phyloP scores from a whole-genome alignment of 352 stramenopile species.

The Globisporangium uncinulatum region DNA sequence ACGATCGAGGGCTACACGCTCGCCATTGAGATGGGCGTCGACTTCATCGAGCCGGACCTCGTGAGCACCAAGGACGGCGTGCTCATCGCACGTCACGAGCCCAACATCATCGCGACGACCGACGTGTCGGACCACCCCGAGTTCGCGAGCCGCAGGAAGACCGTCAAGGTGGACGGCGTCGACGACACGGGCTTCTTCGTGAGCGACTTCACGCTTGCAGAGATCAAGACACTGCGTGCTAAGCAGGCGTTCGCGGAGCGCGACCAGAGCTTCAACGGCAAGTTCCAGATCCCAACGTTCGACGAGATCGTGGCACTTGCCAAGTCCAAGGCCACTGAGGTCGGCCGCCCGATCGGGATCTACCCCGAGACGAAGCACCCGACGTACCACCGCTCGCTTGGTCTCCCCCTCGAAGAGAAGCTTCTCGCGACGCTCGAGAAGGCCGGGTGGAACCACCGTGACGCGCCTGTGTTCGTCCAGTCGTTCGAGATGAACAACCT shows the following conservation, averaged over 20 bases:
- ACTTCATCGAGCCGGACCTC: slow-evolving; percentile 92
- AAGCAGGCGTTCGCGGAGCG: slow-evolving; percentile 76
- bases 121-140: slow-evolving; percentile 75
- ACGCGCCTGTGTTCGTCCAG: slow-evolving; percentile 65
- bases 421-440: slow-evolving; percentile 65
- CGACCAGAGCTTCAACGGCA: slow-evolving; percentile 72
- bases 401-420: slow-evolving; percentile 71
- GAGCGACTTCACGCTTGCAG: slow-evolving; percentile 88
- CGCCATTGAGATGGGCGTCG: slow-evolving; percentile 81
- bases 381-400: slow-evolving; percentile 62
- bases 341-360: slow-evolving; percentile 65
- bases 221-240: slow-evolving; percentile 85
- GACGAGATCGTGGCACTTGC: slow-evolving; percentile 85
- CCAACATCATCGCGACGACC: slow-evolving; percentile 88
- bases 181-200: slow-evolving; percentile 76
- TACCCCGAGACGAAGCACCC: slow-evolving; percentile 89
- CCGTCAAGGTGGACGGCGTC: slow-evolving; percentile 49
- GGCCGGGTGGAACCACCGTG: slow-evolving; percentile 56
- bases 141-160: slow-evolving; percentile 61
- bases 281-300: slow-evolving; percentile 87
- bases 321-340: slow-evolving; percentile 50
- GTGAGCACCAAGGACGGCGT: slow-evolving; percentile 81
- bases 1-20: slow-evolving; percentile 87
- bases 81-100: slow-evolving; percentile 82
- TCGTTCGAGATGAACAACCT: slow-evolving; percentile 77